Evolutionary conservation across 306 rosid species (phyloP).

Genomic region (Lablab purpureus): DNA sequence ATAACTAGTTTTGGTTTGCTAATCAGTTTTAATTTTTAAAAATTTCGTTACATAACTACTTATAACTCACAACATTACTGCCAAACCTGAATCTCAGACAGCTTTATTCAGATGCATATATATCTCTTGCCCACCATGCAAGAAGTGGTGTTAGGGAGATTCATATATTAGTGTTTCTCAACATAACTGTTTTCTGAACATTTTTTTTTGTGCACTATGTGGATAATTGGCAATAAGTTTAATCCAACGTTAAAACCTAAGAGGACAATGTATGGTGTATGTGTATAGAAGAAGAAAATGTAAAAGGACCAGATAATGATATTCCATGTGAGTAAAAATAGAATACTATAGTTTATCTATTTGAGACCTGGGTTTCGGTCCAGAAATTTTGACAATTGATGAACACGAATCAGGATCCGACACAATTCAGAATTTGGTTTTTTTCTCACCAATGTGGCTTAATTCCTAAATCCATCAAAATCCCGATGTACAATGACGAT

Average conservation of each 20-base stretch:
- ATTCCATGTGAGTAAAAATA: conserved; percentile 22
- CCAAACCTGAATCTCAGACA: too few relatives aligned
- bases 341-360: conserved; percentile 31
- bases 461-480: conserved; percentile 33
- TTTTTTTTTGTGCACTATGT: not conserved
- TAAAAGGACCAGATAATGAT: conserved; percentile 10
- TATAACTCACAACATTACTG: too few relatives aligned
- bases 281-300: not conserved
- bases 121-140: too few relatives aligned
- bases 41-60: too few relatives aligned
- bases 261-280: not conserved
- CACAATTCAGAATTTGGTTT: conserved; percentile 15
- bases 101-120: too few relatives aligned
- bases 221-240: not conserved
- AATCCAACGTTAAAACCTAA: too few relatives aligned
- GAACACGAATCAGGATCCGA: conserved; percentile 26
- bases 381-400: conserved; percentile 43
- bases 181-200: not conserved
- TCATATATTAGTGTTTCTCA: too few relatives aligned
- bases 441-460: not conserved
- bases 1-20: too few relatives aligned
- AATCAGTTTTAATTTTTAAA: too few relatives aligned
- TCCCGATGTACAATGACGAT: conserved; percentile 13
- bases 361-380: conserved; percentile 29
- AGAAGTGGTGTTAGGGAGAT: too few relatives aligned